Percentiles rank a stretch among this genome's conserved stretches.
phyloP scores from a whole-genome alignment of 2,329 filamentous ascomycete genomes.

The Beauveria sp. region DNA sequence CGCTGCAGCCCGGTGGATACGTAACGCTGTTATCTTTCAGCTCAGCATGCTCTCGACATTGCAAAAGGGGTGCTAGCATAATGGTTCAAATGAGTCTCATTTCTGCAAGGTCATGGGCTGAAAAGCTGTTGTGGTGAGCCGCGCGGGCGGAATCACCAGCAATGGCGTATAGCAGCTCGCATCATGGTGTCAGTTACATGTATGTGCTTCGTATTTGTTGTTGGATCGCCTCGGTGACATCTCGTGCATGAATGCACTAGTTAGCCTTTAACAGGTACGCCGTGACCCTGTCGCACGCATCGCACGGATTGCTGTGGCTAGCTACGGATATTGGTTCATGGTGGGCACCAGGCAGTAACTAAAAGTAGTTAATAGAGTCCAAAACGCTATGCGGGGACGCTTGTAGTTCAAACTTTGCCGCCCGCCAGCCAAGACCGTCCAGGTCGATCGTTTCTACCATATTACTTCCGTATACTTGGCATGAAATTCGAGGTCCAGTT shows the following conservation, averaged over 20 bases:
- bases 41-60: background rate
- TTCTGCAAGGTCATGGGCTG: background rate
- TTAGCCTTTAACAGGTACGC: too few species aligned
- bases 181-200: background rate
- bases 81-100: background rate
- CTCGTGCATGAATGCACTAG: background rate
- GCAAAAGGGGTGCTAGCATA: background rate
- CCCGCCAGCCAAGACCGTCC: too few species aligned
- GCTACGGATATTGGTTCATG: too few species aligned
- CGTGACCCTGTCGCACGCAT: too few species aligned
- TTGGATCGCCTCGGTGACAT: background rate
- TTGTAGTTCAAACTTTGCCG: too few species aligned
- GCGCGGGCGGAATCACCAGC: background rate
- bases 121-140: background rate
- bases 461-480: too few species aligned
- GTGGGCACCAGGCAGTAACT: background rate
- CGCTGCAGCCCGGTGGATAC: background rate
- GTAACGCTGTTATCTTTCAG: slow-evolving; percentile 3
- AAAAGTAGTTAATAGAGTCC: background rate
- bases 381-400: background rate
- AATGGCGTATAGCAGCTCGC: background rate
- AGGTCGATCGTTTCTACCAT: too few species aligned
- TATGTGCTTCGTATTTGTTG: background rate
- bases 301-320: background rate
- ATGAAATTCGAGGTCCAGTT: too few species aligned